A percentile compares a stretch with the other conserved stretches of the same genome.
phyloP scores from a whole-genome alignment of 2,329 filamentous ascomycete genomes.

The Didymella pinodella region DNA sequence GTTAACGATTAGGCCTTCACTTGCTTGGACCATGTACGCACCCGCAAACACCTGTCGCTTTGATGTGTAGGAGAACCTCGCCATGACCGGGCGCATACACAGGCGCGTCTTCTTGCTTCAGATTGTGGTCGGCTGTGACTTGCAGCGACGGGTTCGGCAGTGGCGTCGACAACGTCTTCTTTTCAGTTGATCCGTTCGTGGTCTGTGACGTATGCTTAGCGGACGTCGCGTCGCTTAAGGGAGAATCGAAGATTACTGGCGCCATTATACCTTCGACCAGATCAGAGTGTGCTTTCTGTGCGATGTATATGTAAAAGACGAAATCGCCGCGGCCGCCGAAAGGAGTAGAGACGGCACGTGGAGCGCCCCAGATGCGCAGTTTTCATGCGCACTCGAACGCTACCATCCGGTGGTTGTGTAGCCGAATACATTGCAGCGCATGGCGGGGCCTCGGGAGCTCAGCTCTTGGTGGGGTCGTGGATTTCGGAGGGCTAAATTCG shows the following conservation, averaged over 20 bases:
- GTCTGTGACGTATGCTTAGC: slow-evolving; percentile 21
- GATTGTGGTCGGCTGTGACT: slow-evolving; percentile 66
- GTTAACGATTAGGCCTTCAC: neutral
- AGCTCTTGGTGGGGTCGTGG: slow-evolving; percentile 4
- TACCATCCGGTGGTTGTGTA: slow-evolving; percentile 10
- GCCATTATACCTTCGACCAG: slow-evolving; percentile 27
- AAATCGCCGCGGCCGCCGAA: neutral
- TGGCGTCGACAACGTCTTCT: slow-evolving; percentile 32
- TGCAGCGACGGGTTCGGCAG: slow-evolving; percentile 63
- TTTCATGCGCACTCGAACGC: neutral
- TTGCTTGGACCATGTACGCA: slow-evolving; percentile 37
- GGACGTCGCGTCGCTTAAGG: neutral
- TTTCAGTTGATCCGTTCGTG: slow-evolving; percentile 22
- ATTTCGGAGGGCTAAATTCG: neutral
- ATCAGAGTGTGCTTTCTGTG: neutral
- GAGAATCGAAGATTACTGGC: slow-evolving; percentile 23
- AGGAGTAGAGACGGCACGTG: slow-evolving; percentile 1
- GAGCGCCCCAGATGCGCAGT: neutral
- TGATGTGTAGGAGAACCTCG: slow-evolving; percentile 68
- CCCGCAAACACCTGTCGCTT: slow-evolving; percentile 71
- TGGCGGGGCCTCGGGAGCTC: neutral
- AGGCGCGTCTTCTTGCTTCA: slow-evolving; percentile 66
- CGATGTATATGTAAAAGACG: neutral
- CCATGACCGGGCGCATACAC: slow-evolving; percentile 62
- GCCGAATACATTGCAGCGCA: slow-evolving; percentile 8